Evolutionary conservation across 495 filamentous ascomycete species (phyloP).

Genomic region (Aspergillus homomorphus): DNA sequence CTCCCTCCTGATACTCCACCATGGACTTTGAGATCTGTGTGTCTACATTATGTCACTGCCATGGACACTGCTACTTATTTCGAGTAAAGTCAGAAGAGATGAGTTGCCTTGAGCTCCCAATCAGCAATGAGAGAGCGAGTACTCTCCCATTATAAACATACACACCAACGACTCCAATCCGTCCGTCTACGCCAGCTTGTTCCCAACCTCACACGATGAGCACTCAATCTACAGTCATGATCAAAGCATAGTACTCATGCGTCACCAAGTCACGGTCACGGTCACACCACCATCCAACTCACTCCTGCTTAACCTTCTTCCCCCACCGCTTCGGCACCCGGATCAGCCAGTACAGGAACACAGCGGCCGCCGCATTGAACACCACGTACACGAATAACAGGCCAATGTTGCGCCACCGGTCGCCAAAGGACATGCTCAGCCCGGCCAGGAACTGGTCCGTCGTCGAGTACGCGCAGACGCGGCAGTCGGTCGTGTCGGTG

Average conservation of each 20-base stretch:
- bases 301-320: constrained; percentile 46
- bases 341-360: constrained; percentile 75
- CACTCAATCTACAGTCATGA: not conserved
- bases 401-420: constrained; percentile 71
- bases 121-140: not conserved
- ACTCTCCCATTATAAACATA: too few species aligned
- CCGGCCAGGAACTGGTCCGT: constrained; percentile 61
- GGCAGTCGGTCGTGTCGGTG: constrained; percentile 51
- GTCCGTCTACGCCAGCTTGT: too few species aligned
- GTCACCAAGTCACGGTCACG: not conserved
- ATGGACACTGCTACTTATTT: not conserved
- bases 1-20: too few species aligned
- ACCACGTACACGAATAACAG: constrained; percentile 66
- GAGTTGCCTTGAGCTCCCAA: not conserved
- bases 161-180: too few species aligned
- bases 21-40: too few species aligned
- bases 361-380: constrained; percentile 73
- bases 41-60: too few species aligned
- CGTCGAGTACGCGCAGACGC: constrained; percentile 55
- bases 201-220: too few species aligned
- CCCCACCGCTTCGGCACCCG: constrained; percentile 62
- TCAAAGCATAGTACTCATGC: not conserved
- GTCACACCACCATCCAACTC: constrained; percentile 14
- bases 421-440: constrained; percentile 48
- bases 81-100: not conserved